Conservation (phyloP, 108 stramenopile species). For the Fragilariopsis cylindrus region DNA sequence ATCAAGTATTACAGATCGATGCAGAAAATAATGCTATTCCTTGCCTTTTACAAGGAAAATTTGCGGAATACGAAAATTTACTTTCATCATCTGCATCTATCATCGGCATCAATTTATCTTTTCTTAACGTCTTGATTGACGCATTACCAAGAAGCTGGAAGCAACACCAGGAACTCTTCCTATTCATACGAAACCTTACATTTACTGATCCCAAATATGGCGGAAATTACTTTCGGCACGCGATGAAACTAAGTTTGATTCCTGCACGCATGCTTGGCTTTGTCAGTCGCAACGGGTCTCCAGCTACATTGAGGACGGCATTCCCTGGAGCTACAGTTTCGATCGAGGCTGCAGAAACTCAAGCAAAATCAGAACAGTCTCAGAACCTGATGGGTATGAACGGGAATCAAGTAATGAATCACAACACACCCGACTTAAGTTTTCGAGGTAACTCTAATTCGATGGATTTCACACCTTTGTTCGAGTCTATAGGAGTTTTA, state of each 20-base stretch:
- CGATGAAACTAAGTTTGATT: conserved; percentile 70
- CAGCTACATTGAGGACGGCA: conserved; percentile 32
- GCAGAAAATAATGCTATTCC: conserved; percentile 18
- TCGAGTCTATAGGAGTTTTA: conserved; percentile 75
- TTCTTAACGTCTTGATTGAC: conserved; percentile 62
- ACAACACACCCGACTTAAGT: conserved; percentile 47
- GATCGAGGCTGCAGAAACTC: conserved; percentile 54
- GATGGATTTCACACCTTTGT: conserved; percentile 39
- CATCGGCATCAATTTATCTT: conserved; percentile 73
- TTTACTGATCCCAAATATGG: conserved; percentile 32
- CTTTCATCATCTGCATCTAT: conserved; percentile 37
- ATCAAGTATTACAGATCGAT: conserved; percentile 41
- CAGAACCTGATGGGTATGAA: conserved; percentile 38
- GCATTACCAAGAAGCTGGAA: conserved; percentile 62
- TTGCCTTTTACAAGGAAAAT: conserved; percentile 21
- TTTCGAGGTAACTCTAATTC: conserved; percentile 42
- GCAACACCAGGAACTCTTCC: conserved; percentile 61
- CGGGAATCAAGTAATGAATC: conserved; percentile 41
- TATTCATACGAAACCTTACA: conserved; percentile 72
- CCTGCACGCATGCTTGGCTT: conserved; percentile 68
- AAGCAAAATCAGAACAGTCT: conserved; percentile 56
- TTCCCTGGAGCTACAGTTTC: conserved; percentile 77
- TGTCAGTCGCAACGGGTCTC: conserved; percentile 63
- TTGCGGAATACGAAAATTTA: conserved; percentile 23
- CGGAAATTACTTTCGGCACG: conserved; percentile 50